These are phyloP conservation scores for Daucus carota DNA, from an alignment of 129 eudicot species.

Conservation along the genomic window DH1_v3.0 NC_030387.2:26716001-26716500, in stretches of 20 bases:
- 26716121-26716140: not conserved
- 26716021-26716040: slow-evolving; percentile 11
- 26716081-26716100: slow-evolving; percentile 25
- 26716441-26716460: not conserved
- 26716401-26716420: too few species aligned
- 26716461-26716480: slow-evolving; percentile 1
- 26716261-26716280: not conserved
- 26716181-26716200: not conserved
- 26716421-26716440: too few species aligned
- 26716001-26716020: not conserved
- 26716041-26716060: not conserved
- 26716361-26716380: not conserved
- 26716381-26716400: not conserved
- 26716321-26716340: not conserved
- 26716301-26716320: not conserved
- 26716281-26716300: not conserved
- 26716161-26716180: not conserved
- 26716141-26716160: not conserved
- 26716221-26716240: slow-evolving; percentile 4
- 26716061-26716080: slow-evolving; percentile 12
- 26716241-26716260: not conserved
- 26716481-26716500: slow-evolving; percentile 34
- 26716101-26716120: slow-evolving; percentile 14
- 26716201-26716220: not conserved
- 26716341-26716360: not conserved